Evolutionary conservation across 495 filamentous ascomycete species (phyloP), one percentile per base, ranked within the genome.

Genomic region (Talaromyces wortmannii): DNA sequence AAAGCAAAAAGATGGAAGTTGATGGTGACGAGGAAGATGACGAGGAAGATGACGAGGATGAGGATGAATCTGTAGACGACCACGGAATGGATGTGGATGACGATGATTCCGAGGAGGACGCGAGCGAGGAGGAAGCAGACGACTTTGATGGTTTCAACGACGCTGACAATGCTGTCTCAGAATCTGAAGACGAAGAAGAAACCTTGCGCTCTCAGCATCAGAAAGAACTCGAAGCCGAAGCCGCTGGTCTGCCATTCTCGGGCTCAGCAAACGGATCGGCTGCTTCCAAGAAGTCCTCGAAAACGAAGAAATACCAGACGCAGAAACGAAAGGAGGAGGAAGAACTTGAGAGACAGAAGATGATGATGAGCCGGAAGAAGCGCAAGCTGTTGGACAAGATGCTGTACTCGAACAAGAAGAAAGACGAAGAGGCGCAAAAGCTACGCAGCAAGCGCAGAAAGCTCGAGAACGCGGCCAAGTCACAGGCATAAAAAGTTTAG

Each of bases 331-430:
- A 89, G 66, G 88, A 91, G 65, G 88, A 88, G 18, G 89, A 92
- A 66, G 88, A 92, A 59, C 74, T 92, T 47, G 88, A 92, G 71
- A 78, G 90, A 67, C 83, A 86, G 68, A 92, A 92, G 80, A 90
- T 90, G 70, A 95, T 95, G 90, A 87, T 95, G 78, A 86, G 84
- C 71, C 83, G 89, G 72, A 91, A 90, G 83, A 92, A 92, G 80
- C 77, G 90, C 61, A 92, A 92, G 81, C 73, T 92, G 57, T 79
- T 89, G 53, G 90, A 92, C 76, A 91, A 95, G 81, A 95, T 95
- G 90, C 78, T 89, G 65, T 91, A 90, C 73, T 87, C 80, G 58
- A 92, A 92, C 71, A 88, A 84, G 73, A 87, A 88, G 78, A 84
- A 85, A 77, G 87, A 88, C 54, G 87, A 83, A 8, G 89, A 91